Conservation (phyloP, 2,329 filamentous ascomycete species). For the Fusarium concolor region DNA sequence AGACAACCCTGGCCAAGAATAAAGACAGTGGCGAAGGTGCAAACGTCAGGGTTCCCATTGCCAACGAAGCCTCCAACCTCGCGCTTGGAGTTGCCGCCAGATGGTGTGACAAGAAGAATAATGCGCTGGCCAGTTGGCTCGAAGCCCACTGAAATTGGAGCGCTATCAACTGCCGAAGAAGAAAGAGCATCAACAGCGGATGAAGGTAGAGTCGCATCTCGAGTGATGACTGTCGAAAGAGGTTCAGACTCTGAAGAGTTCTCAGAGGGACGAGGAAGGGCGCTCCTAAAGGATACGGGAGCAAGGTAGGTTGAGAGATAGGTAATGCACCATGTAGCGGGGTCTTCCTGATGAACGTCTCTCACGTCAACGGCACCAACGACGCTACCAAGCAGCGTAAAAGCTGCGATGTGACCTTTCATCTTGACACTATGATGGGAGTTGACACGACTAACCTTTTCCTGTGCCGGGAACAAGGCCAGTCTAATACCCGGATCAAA, state of each 20-base stretch:
- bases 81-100: background rate
- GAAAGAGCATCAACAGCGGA: background rate
- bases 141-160: background rate
- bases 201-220: background rate
- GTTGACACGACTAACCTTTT: no score
- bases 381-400: background rate
- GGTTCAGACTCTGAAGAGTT: background rate
- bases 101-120: background rate
- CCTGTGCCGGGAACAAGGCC: no score
- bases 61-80: constrained; percentile 6
- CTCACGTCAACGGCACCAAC: background rate
- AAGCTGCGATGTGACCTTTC: background rate
- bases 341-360: background rate
- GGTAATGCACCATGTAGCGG: constrained; percentile 5
- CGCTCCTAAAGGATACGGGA: background rate
- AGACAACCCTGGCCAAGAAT: background rate
- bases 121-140: background rate
- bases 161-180: background rate
- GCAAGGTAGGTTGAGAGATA: background rate
- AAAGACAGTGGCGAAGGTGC: background rate
- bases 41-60: background rate
- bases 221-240: background rate
- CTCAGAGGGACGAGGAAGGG: background rate
- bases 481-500: background rate
- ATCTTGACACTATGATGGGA: background rate